phyloP scores from a whole-genome alignment of 805 yeast genomes.

The Torulaspora delbrueckii region DNA sequence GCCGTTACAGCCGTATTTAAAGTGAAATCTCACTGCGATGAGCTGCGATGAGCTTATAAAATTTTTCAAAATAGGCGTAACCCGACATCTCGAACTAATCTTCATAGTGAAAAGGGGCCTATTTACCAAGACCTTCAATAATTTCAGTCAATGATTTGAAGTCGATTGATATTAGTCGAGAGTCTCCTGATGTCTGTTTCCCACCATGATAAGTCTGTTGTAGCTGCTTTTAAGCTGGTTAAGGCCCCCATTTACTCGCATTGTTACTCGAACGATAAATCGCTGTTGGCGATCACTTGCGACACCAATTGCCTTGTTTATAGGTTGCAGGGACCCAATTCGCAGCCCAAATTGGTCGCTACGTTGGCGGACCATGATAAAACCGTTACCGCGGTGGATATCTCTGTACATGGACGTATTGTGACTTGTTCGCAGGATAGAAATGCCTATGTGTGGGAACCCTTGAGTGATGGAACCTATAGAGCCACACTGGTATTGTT shows the following conservation, averaged over 20 bases:
- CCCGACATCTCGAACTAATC: not conserved
- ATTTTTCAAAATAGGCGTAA: slow-evolving; percentile 8
- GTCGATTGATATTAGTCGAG: slow-evolving; percentile 26
- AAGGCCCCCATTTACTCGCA: slow-evolving; percentile 88
- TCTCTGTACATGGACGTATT: slow-evolving; percentile 80
- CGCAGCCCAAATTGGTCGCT: slow-evolving; percentile 58
- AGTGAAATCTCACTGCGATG: slow-evolving; percentile 1
- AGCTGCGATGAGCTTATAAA: slow-evolving; percentile 15
- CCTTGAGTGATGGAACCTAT: slow-evolving; percentile 52
- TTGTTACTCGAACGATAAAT: slow-evolving; percentile 67
- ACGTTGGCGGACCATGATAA: slow-evolving; percentile 82
- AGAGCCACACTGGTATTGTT: slow-evolving; percentile 89
- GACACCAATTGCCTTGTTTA: slow-evolving; percentile 73
- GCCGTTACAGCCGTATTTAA: not conserved
- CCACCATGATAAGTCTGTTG: slow-evolving; percentile 23
- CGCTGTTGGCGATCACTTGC: slow-evolving; percentile 74
- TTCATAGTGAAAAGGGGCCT: slow-evolving; percentile 4
- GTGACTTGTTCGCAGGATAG: slow-evolving; percentile 98
- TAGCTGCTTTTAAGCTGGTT: slow-evolving; percentile 57
- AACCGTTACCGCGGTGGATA: slow-evolving; percentile 89
- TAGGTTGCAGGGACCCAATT: slow-evolving; percentile 44
- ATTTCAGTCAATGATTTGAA: not conserved
- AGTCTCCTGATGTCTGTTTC: slow-evolving; percentile 32
- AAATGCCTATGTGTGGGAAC: slow-evolving; percentile 95
- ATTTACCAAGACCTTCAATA: not conserved